Conservation (phyloP, 2,329 filamentous ascomycete genomes). For the Stenocarpella maydis region DNA sequence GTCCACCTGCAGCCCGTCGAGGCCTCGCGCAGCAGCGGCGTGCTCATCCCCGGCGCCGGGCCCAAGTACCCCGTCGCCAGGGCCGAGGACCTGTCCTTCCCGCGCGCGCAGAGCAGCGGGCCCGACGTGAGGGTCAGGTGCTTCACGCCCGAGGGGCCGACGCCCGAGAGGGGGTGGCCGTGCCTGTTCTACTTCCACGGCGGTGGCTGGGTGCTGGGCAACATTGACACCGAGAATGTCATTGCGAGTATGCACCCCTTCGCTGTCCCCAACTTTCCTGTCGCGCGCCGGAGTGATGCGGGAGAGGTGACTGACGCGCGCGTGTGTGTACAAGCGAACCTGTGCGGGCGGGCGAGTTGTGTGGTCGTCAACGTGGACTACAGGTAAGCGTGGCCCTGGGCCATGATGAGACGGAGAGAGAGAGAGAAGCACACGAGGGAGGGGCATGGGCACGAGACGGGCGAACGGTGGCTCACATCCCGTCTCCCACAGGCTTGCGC, state of each 20-base stretch:
- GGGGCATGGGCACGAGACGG: neutral
- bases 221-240: conserved; percentile 65
- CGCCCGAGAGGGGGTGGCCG: conserved; percentile 59
- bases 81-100: conserved; percentile 53
- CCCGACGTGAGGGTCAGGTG: conserved; percentile 56
- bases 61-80: conserved; percentile 57
- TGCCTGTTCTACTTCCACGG: conserved; percentile 65
- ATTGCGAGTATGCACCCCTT: conserved; percentile 46
- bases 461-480: conserved; percentile 14
- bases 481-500: conserved; percentile 55
- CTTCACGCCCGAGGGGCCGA: conserved; percentile 57
- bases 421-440: no score
- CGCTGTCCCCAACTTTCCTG: no score
- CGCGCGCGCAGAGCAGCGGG: conserved; percentile 54
- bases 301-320: no score
- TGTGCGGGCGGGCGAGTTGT: conserved; percentile 57
- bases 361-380: conserved; percentile 66
- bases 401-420: neutral
- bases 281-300: no score
- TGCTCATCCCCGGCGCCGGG: conserved; percentile 61
- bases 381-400: conserved; percentile 47
- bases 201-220: conserved; percentile 66
- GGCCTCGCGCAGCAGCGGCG: conserved; percentile 58
- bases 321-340: conserved; percentile 58
- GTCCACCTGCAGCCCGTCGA: conserved; percentile 63